Percentiles rank a stretch among this genome's conserved stretches.
These are phyloP conservation scores for Neurospora sp. DNA, from an alignment of 495 filamentous ascomycete species.

Conservation along the genomic window DNA sequence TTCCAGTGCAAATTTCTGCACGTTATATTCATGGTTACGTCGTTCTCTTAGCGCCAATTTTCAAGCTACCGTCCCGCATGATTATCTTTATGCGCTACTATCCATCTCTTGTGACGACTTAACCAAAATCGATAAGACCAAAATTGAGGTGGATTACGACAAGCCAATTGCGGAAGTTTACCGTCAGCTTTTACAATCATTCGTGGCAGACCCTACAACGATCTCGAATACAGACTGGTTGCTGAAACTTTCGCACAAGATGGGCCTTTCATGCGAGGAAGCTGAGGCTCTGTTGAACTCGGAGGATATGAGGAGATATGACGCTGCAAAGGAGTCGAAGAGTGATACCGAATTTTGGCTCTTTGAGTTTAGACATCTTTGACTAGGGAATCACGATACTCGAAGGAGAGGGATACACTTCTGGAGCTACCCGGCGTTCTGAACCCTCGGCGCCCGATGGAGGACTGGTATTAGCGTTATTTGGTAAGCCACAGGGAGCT, in stretches of 20 bases:
- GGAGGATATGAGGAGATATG: neutral
- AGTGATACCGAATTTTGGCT: neutral
- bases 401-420: neutral
- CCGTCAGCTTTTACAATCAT: neutral
- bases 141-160: neutral
- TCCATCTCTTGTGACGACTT: neutral
- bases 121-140: neutral
- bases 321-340: neutral
- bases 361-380: neutral
- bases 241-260: neutral
- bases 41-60: rapidly evolving
- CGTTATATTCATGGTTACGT: neutral
- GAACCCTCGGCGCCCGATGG: neutral
- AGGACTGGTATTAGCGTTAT: neutral
- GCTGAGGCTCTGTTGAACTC: neutral
- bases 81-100: neutral
- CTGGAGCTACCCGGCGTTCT: neutral
- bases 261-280: neutral
- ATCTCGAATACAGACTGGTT: neutral
- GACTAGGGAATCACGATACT: neutral
- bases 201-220: neutral
- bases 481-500: neutral
- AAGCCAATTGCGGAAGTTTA: neutral
- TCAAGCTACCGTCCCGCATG: neutral
- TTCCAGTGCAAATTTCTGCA: rapidly evolving